Evolutionary conservation across 2,329 filamentous ascomycete genomes (phyloP).

Genomic region (Huntiella abstrusa): DNA sequence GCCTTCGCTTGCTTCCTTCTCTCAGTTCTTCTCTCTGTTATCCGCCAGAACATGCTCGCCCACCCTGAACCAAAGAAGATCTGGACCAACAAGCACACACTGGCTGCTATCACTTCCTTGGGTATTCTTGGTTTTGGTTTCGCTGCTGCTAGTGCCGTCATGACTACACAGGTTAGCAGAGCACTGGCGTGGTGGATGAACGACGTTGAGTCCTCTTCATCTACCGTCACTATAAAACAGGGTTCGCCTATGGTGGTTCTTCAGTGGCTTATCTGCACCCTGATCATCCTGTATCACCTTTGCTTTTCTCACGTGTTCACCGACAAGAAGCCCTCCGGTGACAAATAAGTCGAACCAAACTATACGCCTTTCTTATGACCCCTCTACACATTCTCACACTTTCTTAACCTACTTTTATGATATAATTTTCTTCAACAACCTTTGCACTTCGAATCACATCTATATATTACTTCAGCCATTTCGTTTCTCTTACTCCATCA

Average conservation of each 20-base stretch:
- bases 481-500: too few relatives aligned
- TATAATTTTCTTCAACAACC: neutral
- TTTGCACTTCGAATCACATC: neutral
- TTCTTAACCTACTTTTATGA: too few relatives aligned
- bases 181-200: slow-evolving; percentile 11
- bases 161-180: slow-evolving; percentile 10
- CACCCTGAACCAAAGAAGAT: slow-evolving; percentile 5
- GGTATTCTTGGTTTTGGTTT: slow-evolving; percentile 9
- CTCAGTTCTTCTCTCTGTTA: slow-evolving; percentile 6
- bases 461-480: neutral
- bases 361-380: neutral
- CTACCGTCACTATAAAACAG: slow-evolving; percentile 2
- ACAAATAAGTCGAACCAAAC: too few relatives aligned
- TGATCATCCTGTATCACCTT: slow-evolving; percentile 10
- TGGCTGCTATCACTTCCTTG: slow-evolving; percentile 6
- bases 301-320: slow-evolving; percentile 10
- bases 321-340: slow-evolving; percentile 3
- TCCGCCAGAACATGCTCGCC: slow-evolving; percentile 10
- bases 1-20: slow-evolving; percentile 10
- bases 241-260: slow-evolving; percentile 8
- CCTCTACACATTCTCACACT: neutral
- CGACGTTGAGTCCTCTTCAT: slow-evolving; percentile 2
- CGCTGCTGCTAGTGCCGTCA: slow-evolving; percentile 8
- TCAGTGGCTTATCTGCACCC: slow-evolving; percentile 10
- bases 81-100: slow-evolving; percentile 8